Conservation (phyloP, 2,329 filamentous ascomycete genomes). For the Diaporthe sp. region DNA sequence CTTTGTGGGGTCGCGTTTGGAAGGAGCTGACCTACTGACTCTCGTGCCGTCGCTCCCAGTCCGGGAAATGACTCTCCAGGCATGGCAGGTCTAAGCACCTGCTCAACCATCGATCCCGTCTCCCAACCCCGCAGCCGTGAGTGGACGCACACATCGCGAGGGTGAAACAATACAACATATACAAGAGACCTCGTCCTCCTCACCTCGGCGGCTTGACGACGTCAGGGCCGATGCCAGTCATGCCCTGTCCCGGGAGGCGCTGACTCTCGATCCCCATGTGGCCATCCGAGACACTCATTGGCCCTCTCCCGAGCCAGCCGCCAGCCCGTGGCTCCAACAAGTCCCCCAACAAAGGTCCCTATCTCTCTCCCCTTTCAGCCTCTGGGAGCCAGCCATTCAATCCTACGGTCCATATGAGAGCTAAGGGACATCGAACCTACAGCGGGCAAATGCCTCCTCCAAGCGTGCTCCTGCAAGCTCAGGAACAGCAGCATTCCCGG, state of each 20-base stretch:
- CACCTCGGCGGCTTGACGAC: background rate
- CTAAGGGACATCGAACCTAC: slow-evolving; percentile 20
- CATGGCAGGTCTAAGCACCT: background rate
- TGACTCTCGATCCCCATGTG: slow-evolving; percentile 48
- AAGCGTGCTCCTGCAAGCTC: slow-evolving; percentile 2
- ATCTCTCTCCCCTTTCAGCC: background rate
- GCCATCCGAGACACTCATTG: slow-evolving; percentile 43
- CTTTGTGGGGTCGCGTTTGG: slow-evolving; percentile 26
- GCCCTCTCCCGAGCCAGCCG: slow-evolving; percentile 33
- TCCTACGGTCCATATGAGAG: background rate
- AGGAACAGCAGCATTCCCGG: slow-evolving; percentile 26
- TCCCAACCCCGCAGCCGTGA: slow-evolving; percentile 14
- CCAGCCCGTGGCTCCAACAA: slow-evolving; percentile 13
- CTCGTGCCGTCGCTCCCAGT: slow-evolving; percentile 7
- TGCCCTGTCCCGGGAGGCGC: background rate
- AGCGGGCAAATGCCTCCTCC: background rate
- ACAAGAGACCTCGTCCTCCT: background rate
- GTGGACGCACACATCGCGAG: slow-evolving; percentile 10
- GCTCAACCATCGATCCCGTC: background rate
- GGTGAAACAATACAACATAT: background rate
- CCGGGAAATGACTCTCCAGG: slow-evolving; percentile 18
- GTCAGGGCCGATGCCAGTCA: slow-evolving; percentile 22
- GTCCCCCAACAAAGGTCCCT: slow-evolving; percentile 10
- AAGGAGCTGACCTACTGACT: slow-evolving; percentile 26
- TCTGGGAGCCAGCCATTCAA: background rate